These are phyloP conservation scores for Teunomyces cretensis DNA, from an alignment of 805 yeast genomes.

Conservation along the genomic window DNA sequence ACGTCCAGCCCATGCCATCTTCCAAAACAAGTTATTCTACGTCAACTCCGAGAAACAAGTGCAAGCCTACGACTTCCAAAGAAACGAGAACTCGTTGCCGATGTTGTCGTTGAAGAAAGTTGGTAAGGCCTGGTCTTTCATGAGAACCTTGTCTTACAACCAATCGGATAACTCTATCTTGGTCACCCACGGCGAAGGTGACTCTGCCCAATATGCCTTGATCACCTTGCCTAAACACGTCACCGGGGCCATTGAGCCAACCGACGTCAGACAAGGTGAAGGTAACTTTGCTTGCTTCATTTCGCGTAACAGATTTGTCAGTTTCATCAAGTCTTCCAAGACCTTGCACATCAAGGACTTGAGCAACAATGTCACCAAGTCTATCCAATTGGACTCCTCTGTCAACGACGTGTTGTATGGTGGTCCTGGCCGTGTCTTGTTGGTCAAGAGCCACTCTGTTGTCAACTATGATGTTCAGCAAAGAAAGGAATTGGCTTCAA, in stretches of 20 bases:
- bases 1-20: slow-evolving; percentile 82
- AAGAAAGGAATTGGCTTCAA: slow-evolving; percentile 69
- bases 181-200: slow-evolving; percentile 75
- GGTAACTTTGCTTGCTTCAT: slow-evolving; percentile 88
- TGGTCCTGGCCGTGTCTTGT: slow-evolving; percentile 79
- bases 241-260: slow-evolving; percentile 92
- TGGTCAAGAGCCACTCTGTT: slow-evolving; percentile 71
- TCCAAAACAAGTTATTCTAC: slow-evolving; percentile 72
- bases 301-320: slow-evolving; percentile 92
- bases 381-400: slow-evolving; percentile 65
- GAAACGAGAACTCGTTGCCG: slow-evolving; percentile 68
- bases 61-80: slow-evolving; percentile 70
- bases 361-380: slow-evolving; percentile 76
- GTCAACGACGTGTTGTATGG: slow-evolving; percentile 74
- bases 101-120: slow-evolving; percentile 79
- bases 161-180: slow-evolving; percentile 88
- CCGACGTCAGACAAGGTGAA: slow-evolving; percentile 72
- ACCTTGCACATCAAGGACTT: slow-evolving; percentile 82
- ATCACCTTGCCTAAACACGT: slow-evolving; percentile 80
- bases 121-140: slow-evolving; percentile 83
- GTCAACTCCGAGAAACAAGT: slow-evolving; percentile 85
- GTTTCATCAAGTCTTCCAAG: slow-evolving; percentile 62
- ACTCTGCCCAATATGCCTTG: slow-evolving; percentile 66
- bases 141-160: slow-evolving; percentile 83
- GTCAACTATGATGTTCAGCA: slow-evolving; percentile 91